Evolutionary conservation across 768 basidiomycete species (phyloP).

Genomic region (Leccinum boreale): DNA sequence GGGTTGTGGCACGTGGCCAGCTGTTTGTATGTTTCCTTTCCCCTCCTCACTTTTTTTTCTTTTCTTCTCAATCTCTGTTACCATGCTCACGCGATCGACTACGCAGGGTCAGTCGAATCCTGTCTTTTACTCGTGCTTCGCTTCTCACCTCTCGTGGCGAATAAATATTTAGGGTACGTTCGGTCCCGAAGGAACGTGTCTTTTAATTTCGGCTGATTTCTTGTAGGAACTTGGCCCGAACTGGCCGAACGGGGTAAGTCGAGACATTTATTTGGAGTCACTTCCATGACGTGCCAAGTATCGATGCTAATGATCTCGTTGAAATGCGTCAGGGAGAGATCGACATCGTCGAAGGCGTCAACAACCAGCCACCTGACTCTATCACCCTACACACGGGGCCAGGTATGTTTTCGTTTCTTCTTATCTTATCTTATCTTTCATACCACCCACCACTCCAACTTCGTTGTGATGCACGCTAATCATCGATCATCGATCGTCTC

Average conservation of each 20-base stretch:
- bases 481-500: background rate
- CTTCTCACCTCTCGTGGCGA: background rate
- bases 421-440: background rate
- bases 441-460: background rate
- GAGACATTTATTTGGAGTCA: background rate
- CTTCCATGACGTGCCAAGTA: background rate
- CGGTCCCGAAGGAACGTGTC: background rate
- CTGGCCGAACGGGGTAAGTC: slow-evolving; percentile 25
- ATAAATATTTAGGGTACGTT: slow-evolving; percentile 17
- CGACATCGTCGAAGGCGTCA: slow-evolving; percentile 36
- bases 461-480: background rate
- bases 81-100: background rate
- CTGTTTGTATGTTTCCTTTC: slow-evolving; percentile 26
- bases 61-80: too few relatives aligned
- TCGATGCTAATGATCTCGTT: background rate
- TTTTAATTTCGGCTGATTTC: background rate
- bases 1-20: slow-evolving; percentile 40
- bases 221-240: slow-evolving; percentile 25
- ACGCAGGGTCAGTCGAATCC: slow-evolving; percentile 17
- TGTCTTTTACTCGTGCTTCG: background rate
- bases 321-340: slow-evolving; percentile 26
- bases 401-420: slow-evolving; percentile 7
- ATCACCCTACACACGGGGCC: slow-evolving; percentile 30
- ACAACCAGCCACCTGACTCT: slow-evolving; percentile 25
- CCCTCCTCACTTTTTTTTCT: background rate